Conservation (phyloP, 192 early-diverging fungal species). For the Umbelopsis ramanniana region DNA sequence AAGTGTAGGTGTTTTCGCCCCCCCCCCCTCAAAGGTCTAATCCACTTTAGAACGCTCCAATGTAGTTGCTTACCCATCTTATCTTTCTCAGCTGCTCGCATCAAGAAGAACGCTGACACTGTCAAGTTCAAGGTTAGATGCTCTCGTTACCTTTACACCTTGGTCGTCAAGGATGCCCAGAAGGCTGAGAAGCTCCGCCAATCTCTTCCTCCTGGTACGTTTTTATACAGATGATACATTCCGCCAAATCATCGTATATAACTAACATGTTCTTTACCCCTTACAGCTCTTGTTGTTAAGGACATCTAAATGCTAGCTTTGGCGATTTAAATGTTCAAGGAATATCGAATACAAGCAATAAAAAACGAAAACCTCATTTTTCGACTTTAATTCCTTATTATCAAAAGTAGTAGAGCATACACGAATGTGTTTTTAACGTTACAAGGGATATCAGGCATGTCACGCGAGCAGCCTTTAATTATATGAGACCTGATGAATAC, state of each 20-base stretch:
- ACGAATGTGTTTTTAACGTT: background rate
- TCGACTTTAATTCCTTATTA: background rate
- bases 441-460: too few relatives aligned
- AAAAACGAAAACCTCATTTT: slow-evolving; percentile 10
- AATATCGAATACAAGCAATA: slow-evolving; percentile 8
- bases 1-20: slow-evolving; percentile 50
- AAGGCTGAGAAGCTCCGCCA: slow-evolving; percentile 97
- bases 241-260: background rate
- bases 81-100: slow-evolving; percentile 68
- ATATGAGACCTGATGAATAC: too few relatives aligned
- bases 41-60: background rate
- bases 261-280: slow-evolving; percentile 2
- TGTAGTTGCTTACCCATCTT: background rate
- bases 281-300: slow-evolving; percentile 37
- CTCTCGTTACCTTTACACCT: slow-evolving; percentile 98
- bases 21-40: too few relatives aligned
- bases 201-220: slow-evolving; percentile 91
- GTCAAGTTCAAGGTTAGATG: slow-evolving; percentile 99
- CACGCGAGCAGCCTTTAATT: too few relatives aligned
- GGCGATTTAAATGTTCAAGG: slow-evolving; percentile 1
- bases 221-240: background rate
- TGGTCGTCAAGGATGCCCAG: slow-evolving; percentile 90
- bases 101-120: slow-evolving; percentile 94
- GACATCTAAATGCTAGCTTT: slow-evolving; percentile 38
- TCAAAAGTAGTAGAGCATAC: background rate